phyloP scores from a whole-genome alignment of 106 monocot species.

The Amphibolis antarctica region DNA sequence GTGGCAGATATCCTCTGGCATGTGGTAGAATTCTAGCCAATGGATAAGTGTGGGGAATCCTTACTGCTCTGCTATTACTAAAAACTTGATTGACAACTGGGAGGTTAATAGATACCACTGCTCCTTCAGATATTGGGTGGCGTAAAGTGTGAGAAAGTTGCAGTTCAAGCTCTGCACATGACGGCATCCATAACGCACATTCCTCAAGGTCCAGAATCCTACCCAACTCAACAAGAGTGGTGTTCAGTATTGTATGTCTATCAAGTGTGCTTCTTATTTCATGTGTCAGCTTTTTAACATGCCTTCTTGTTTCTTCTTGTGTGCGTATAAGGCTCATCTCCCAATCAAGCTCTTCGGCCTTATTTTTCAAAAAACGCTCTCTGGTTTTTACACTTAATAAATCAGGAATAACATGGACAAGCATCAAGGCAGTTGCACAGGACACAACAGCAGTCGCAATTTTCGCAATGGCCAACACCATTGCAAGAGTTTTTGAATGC shows the following conservation, averaged over 20 bases:
- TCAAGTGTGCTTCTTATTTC: slow-evolving; percentile 93
- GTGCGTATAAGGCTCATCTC: slow-evolving; percentile 81
- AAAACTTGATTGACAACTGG: slow-evolving; percentile 70
- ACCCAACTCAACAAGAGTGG: slow-evolving; percentile 72
- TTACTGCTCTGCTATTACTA: slow-evolving; percentile 58
- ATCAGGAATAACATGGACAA: slow-evolving; percentile 91
- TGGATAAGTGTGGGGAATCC: slow-evolving; percentile 53
- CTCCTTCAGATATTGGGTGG: slow-evolving; percentile 32
- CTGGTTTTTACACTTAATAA: slow-evolving; percentile 73
- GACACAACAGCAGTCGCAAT: slow-evolving; percentile 71
- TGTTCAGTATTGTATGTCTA: slow-evolving; percentile 77
- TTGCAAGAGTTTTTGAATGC: slow-evolving; percentile 49
- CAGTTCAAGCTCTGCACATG: slow-evolving; percentile 45
- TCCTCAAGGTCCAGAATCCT: slow-evolving; percentile 66
- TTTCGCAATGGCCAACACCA: slow-evolving; percentile 85
- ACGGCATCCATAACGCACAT: slow-evolving; percentile 96
- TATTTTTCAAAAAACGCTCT: slow-evolving; percentile 70
- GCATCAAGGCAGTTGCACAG: slow-evolving; percentile 75
- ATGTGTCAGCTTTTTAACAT: slow-evolving; percentile 88
- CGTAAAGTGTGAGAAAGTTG: slow-evolving; percentile 77
- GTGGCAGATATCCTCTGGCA: slow-evolving; percentile 50
- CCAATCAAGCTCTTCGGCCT: slow-evolving; percentile 72
- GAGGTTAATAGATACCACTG: slow-evolving; percentile 54
- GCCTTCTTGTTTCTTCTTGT: slow-evolving; percentile 81
- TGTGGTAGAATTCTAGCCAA: slow-evolving; percentile 47